These are phyloP conservation scores for Candida xyloterini DNA, from an alignment of 805 yeast species.

Conservation along the genomic window DNA sequence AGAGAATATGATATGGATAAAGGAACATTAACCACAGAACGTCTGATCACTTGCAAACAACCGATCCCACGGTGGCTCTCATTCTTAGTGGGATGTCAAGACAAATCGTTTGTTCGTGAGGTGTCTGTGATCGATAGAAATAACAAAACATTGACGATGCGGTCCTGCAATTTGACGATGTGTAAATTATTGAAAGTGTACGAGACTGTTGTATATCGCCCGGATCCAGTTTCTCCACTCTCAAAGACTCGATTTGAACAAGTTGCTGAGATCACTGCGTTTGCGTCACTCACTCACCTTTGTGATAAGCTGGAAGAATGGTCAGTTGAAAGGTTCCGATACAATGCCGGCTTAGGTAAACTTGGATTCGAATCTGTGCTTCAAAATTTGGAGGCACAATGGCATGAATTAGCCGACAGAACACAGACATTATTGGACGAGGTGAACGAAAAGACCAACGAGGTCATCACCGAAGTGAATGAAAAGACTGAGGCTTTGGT, in stretches of 20 bases:
- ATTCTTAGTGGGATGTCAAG: conserved; percentile 67
- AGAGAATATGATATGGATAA: conserved; percentile 60
- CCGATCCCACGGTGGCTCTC: conserved; percentile 80
- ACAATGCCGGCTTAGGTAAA: conserved; percentile 81
- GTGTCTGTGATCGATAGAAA: conserved; percentile 77
- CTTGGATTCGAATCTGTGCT: conserved; percentile 83
- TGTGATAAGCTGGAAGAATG: conserved; percentile 88
- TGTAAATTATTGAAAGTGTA: conserved; percentile 70
- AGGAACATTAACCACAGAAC: conserved; percentile 67
- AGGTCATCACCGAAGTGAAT: conserved; percentile 27
- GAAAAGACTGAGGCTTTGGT: conserved; percentile 16
- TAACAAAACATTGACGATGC: conserved; percentile 63
- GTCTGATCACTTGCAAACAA: conserved; percentile 86
- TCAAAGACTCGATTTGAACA: conserved; percentile 66
- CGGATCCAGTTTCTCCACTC: conserved; percentile 54
- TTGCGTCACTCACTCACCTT: conserved; percentile 62
- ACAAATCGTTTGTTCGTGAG: conserved; percentile 80
- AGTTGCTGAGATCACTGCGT: conserved; percentile 86
- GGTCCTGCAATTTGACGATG: conserved; percentile 86
- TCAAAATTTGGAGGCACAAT: conserved; percentile 42
- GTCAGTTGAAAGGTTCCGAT: conserved; percentile 84
- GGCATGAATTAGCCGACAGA: conserved; percentile 26
- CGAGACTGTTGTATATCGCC: conserved; percentile 81
- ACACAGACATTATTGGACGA: conserved; percentile 20
- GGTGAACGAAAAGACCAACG: conserved; percentile 26